These are phyloP conservation scores for Ustilago loliicola DNA, from an alignment of 1,284 basidiomycete genomes.

Conservation along the genomic window DNA sequence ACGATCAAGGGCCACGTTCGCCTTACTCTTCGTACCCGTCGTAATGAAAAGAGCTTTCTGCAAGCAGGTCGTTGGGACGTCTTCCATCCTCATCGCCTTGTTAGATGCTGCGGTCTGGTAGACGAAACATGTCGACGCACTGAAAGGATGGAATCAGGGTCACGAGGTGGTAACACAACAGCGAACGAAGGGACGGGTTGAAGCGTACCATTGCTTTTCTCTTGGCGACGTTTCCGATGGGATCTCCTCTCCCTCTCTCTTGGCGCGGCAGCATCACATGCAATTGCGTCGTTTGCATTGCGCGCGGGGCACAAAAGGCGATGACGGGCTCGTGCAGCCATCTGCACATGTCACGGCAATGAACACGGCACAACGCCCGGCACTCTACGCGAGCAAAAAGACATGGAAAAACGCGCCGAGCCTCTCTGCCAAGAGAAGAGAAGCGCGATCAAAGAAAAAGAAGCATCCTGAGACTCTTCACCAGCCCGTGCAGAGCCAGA, in stretches of 20 bases:
- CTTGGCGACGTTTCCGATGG: not conserved
- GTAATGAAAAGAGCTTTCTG: too few relatives aligned
- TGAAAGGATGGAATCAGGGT: not conserved
- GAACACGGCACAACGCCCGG: not conserved
- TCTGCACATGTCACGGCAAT: not conserved
- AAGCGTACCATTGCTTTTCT: not conserved
- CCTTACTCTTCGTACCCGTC: too few relatives aligned
- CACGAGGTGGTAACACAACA: not conserved
- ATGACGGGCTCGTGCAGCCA: constrained; percentile 3
- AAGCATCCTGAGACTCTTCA: not conserved
- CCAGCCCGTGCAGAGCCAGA: not conserved
- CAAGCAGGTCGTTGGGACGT: too few relatives aligned
- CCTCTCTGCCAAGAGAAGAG: not conserved
- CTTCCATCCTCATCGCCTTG: too few relatives aligned
- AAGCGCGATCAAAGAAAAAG: not conserved
- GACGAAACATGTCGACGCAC: too few relatives aligned
- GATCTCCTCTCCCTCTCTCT: not conserved
- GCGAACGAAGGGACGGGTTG: not conserved
- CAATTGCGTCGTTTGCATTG: constrained; percentile 1
- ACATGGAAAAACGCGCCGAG: not conserved
- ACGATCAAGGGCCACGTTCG: too few relatives aligned
- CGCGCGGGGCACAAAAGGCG: not conserved
- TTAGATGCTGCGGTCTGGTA: too few relatives aligned
- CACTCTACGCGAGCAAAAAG: not conserved
- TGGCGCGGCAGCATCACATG: too few relatives aligned